Base-by-base conservation (phyloP, 1,284 basidiomycete species). In the Fomitopsis schrenkii region DNA sequence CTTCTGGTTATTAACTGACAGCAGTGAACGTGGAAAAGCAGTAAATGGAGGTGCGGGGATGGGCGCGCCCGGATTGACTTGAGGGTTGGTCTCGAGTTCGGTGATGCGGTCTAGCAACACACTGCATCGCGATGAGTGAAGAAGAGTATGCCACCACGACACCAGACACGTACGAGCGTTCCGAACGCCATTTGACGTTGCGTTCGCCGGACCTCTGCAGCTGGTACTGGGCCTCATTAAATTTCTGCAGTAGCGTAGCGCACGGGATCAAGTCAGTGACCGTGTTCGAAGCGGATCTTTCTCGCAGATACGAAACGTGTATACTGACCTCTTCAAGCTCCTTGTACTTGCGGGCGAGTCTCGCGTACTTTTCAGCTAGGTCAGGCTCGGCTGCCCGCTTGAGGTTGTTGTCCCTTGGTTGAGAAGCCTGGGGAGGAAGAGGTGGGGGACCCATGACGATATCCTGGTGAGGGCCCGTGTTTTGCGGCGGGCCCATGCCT, bases 291-390 rank as follows among this genome's bases (percentile, higher is more conserved):
- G 67, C 63, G 69, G 48, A 50, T 50, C 48, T 33, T 50, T 33
- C 28, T 50, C 48, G 48, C 48, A 30, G 28, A 17, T 30, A n/a
- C 48, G 28, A 33, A 50, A 50, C 26, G 48, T 50, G 48, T 33
- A 50, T 54, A 76, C 80, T 65, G 40, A 88, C 87, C 79, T 88
- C 83, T 68, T 88, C 87, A 52, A 89, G 79, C 61, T 88, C 85
- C 65, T 82, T 81, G 70, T 82, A 86, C 44, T 82, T 82, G 56
- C 83, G 75, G 68, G 89, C 89, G 56, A 87, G 76, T 61, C 78
- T 81, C 66, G 77, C 81, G 72, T 87, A 86, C 71, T 86, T 88
- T 74, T 87, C 85, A 48, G 70, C 68, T 59, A 80, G 71, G 56
- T 85, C 84, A 15, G 52, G 35, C 19, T 54, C 55, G 75, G 75